Evolutionary conservation across 2,329 filamentous ascomycete species (phyloP), one percentile per base, ranked within the genome.

Genomic region (Cordyceps cicadae): DNA sequence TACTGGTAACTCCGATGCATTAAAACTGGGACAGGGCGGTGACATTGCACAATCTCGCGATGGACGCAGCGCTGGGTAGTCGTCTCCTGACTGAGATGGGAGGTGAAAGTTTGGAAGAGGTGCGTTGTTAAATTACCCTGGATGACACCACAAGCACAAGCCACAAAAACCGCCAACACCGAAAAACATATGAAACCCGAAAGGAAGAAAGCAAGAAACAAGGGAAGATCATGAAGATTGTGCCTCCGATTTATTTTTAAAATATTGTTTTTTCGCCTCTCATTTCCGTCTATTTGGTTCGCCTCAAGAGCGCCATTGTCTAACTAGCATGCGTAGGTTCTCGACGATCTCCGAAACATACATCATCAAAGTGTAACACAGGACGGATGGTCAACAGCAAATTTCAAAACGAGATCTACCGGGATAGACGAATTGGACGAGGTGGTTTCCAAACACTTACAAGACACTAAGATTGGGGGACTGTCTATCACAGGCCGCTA

Each of bases 101-200:
- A 66, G 80, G 83, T 70, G 75, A 72, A 62, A 85, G 74, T 68
- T 72, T 87, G 46, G 82, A 87, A 68, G 80, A 86, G 77, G 85
- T 87, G 68, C 74, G 76, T 72, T 62, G 14, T 46, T 51, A 54
- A 61, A 55, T 49, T 34, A 19, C 19, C 51, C 52, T 26, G 34
- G 26, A 29, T 24, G 43, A 19, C n/a, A 17, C 14, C 48, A 53
- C 26, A 19, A 34, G 9, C 21, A 7, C 8, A 15, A 21, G 17
- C 21, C 55, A 21, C 41, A 51, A 43, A 5, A 29, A 50, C 12
- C 46, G 15, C 34, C 34, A 17, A 24, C 8, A 52, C 21, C 12
- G 9, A 48, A 39, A n/a, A 48, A n/a, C 5, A 26, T 5, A n/a
- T n/a, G n/a, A 56, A 34, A 59, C 39, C 5, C 12, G 9, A 4